Conservation (phyloP, 2,329 filamentous ascomycete genomes). For the Aspergillus sp. region DNA sequence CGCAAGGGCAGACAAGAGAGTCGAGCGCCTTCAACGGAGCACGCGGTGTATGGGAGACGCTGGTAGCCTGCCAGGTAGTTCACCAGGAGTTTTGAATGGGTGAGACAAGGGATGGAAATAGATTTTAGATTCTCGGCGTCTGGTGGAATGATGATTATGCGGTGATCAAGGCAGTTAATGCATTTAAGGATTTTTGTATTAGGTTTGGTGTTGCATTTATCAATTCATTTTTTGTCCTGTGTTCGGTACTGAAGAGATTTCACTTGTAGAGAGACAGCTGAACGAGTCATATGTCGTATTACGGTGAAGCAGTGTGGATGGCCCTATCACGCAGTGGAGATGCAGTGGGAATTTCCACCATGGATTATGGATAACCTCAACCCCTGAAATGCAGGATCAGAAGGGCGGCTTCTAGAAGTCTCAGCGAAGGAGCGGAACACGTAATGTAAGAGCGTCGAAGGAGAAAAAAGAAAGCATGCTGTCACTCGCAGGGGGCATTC, state of each 20-base stretch:
- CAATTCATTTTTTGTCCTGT: background rate
- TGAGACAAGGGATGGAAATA: background rate
- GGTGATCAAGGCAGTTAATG: background rate
- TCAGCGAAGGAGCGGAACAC: background rate
- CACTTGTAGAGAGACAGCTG: background rate
- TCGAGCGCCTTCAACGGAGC: constrained; percentile 32
- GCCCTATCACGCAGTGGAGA: background rate
- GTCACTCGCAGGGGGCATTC: background rate
- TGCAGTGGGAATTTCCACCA: background rate
- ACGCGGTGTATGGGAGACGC: constrained; percentile 44
- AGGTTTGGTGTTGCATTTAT: background rate
- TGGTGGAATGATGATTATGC: background rate
- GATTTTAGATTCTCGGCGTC: background rate
- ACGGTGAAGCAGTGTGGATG: background rate
- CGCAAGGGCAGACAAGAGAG: constrained; percentile 17
- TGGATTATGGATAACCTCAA: background rate
- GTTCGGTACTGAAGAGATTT: background rate
- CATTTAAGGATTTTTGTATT: background rate
- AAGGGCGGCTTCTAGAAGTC: constrained; percentile 2
- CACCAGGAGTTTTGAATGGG: background rate
- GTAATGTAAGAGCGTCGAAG: background rate
- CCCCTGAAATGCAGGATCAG: background rate
- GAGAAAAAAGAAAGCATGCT: constrained; percentile 1
- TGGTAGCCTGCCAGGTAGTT: constrained; percentile 26
- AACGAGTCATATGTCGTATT: background rate